These are phyloP conservation scores for Logfia minima DNA, from an alignment of 129 eudicot species.

Conservation along the genomic window DNA sequence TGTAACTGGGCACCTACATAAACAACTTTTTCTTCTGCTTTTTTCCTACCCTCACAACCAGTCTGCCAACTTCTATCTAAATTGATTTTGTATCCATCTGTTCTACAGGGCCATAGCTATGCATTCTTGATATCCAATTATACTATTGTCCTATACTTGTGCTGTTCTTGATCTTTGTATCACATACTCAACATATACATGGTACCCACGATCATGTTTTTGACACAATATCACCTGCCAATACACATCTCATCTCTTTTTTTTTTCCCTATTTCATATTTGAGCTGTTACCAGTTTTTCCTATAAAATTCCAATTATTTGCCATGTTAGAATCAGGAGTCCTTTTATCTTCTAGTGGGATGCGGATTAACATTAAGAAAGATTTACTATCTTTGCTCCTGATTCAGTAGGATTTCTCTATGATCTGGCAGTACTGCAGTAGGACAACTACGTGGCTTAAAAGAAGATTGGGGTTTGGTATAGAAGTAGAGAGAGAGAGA, in stretches of 20 bases:
- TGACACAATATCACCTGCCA: background rate
- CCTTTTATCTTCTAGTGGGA: background rate
- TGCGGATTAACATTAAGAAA: background rate
- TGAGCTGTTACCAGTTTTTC: background rate
- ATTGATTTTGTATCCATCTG: background rate
- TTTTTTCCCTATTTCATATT: background rate
- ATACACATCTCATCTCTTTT: background rate
- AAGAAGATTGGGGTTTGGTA: too few relatives aligned
- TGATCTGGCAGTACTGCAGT: background rate
- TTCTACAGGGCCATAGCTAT: background rate
- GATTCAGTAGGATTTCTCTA: constrained; percentile 12
- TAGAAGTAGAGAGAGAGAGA: background rate
- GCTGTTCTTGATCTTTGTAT: background rate
- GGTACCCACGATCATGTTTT: background rate
- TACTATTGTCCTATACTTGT: background rate
- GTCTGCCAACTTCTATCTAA: background rate
- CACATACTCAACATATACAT: background rate
- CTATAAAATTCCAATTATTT: background rate
- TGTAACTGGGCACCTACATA: background rate
- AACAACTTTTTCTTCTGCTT: background rate
- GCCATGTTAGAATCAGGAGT: background rate
- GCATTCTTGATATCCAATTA: background rate
- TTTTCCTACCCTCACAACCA: background rate
- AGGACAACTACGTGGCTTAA: too few relatives aligned
- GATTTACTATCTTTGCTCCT: background rate